These are phyloP conservation scores for Apocynum venetum DNA, from an alignment of 257 asterid genomes.

Conservation along the genomic window DNA sequence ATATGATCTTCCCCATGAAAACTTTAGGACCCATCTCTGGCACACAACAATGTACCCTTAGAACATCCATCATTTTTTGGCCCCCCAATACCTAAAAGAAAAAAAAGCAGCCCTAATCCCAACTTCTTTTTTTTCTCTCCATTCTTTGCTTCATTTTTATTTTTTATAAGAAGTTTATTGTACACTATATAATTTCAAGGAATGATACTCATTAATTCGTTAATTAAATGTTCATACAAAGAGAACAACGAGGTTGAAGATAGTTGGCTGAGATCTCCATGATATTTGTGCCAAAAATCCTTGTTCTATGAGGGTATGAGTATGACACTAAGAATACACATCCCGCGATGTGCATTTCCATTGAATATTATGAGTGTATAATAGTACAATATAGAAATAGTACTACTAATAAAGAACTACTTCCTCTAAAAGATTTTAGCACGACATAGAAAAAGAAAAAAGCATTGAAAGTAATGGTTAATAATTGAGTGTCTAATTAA, in stretches of 20 bases:
- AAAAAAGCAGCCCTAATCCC: not conserved
- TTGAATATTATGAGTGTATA: not conserved
- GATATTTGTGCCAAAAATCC: constrained; percentile 8
- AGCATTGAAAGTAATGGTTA: no score
- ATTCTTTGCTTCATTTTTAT: no score
- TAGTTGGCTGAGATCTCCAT: constrained; percentile 21
- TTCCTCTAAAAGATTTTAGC: no score
- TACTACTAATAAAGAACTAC: no score
- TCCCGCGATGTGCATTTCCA: not conserved
- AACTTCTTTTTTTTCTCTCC: not conserved
- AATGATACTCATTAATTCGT: not conserved
- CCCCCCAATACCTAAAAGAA: not conserved
- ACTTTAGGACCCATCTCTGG: not conserved
- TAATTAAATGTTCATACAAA: not conserved
- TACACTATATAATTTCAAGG: not conserved
- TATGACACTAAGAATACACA: constrained; percentile 1
- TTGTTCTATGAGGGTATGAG: constrained; percentile 12
- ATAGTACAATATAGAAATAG: no score
- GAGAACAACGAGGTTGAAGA: constrained; percentile 4
- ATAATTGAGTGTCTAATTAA: no score
- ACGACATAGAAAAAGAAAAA: no score
- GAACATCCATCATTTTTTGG: no score
- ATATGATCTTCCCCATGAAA: not conserved
- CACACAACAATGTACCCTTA: not conserved
- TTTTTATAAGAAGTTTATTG: not conserved